These are phyloP conservation scores for Penicillium sp. DNA, from an alignment of 2,329 filamentous ascomycete species.

Conservation along the genomic window DNA sequence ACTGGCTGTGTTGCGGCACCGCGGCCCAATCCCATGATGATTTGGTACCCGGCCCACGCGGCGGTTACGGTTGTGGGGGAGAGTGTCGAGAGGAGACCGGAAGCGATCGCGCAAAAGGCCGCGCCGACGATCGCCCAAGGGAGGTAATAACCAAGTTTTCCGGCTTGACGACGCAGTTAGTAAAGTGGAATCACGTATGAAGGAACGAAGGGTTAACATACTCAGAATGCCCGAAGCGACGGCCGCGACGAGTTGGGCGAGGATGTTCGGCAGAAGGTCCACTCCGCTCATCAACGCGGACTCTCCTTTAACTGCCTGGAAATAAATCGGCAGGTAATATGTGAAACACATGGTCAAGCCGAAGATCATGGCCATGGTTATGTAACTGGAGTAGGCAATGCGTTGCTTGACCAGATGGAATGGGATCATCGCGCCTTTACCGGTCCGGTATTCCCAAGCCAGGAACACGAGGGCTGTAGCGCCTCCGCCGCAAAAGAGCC, in stretches of 20 bases:
- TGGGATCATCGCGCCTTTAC: constrained; percentile 24
- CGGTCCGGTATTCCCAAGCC: constrained; percentile 21
- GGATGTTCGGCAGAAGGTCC: constrained; percentile 31
- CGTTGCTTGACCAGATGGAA: constrained; percentile 9
- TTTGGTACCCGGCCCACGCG: constrained; percentile 56
- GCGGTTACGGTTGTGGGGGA: constrained; percentile 39
- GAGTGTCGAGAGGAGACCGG: constrained; percentile 51
- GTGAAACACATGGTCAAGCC: constrained; percentile 38
- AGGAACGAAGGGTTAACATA: constrained; percentile 17
- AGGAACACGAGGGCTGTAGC: constrained; percentile 18
- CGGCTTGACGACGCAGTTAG: constrained; percentile 23
- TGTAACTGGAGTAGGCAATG: constrained; percentile 31
- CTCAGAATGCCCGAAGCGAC: constrained; percentile 39
- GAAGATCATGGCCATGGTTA: constrained; percentile 39
- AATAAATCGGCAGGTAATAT: constrained; percentile 57
- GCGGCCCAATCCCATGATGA: constrained; percentile 50
- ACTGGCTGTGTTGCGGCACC: constrained; percentile 39
- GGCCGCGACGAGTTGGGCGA: constrained; percentile 40
- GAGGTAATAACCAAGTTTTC: constrained; percentile 40
- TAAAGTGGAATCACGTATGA: background rate
- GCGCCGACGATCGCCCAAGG: constrained; percentile 38
- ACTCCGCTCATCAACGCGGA: constrained; percentile 33
- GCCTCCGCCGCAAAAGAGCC: constrained; percentile 42
- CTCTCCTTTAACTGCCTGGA: constrained; percentile 48
- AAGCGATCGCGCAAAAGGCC: constrained; percentile 37